Base-by-base conservation (phyloP, 306 rosid genomes). In the Castanea crenata region DNA sequence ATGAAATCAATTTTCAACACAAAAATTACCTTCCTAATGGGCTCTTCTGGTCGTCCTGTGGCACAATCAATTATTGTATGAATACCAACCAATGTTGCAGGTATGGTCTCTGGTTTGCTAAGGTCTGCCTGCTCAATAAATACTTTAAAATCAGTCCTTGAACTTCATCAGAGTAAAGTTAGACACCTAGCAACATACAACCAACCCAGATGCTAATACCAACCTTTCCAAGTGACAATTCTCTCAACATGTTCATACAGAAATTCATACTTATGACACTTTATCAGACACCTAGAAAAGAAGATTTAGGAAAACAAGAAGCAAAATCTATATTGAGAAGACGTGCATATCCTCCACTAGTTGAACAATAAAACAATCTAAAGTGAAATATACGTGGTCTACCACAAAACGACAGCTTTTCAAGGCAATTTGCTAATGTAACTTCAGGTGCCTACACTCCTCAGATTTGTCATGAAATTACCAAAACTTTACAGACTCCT, bases 31-130 rank as follows among this genome's bases (percentile, higher is more conserved):
- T 85, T 91, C 81, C 88, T 92, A 56, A 95, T 93, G 70, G 99
- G 99, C 78, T 93, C 99, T 65, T 95, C 98, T 2, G 99, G 99
- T 38, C 99, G 96, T 2, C 98, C 99, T 0, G 98, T 93, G 73
- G 99, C 99, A 59, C 99, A 95, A 75, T 95, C 99, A 46, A 95
- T 95, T 41, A 95, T 74, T 9, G 99, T 91, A 21, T 92, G 98
- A 35, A 95, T 76, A 49, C 99, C 98, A 21, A 95, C 99, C 89
- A 92, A 81, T 38, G 99, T 95, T 49, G 99, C 97, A 3, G 99
- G 98, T 69, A 95, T 91, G 5, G 98, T 88, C 74, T 95, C 99
- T 5, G 97, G 99, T 82, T 90, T 92, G 74, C 84, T 91, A 52
- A 92, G 92, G 83, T 95, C 99, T 25, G 94, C 98, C 98, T 91